phyloP scores from a whole-genome alignment of 2,329 filamentous ascomycete genomes.

The Ascochyta clinopodiicola region DNA sequence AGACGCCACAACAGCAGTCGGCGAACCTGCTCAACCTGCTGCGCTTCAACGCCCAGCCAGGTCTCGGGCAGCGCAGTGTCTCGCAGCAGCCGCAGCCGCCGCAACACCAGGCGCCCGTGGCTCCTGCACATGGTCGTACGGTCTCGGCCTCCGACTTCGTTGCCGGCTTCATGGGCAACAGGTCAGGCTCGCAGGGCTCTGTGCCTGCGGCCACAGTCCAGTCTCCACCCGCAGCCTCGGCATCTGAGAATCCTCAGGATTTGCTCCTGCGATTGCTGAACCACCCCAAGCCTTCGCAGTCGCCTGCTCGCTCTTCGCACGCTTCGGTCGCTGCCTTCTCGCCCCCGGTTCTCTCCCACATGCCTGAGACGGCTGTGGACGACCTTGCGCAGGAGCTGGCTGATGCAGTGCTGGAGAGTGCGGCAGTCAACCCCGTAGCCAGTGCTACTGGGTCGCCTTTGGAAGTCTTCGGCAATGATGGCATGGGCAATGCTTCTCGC shows the following conservation, averaged over 20 bases:
- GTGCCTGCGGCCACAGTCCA: slow-evolving; percentile 37
- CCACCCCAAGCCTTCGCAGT: slow-evolving; percentile 63
- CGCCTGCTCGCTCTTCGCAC: slow-evolving; percentile 34
- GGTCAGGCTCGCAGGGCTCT: slow-evolving; percentile 44
- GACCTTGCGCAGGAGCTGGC: slow-evolving; percentile 55
- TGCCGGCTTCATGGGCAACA: slow-evolving; percentile 61
- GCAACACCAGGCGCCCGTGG: slow-evolving; percentile 14
- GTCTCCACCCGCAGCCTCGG: slow-evolving; percentile 36
- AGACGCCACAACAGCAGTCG: slow-evolving; percentile 50
- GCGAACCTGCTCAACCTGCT: slow-evolving; percentile 69
- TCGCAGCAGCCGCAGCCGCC: slow-evolving; percentile 33
- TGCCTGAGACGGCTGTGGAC: slow-evolving; percentile 52
- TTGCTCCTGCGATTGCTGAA: slow-evolving; percentile 87
- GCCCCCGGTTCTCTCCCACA: slow-evolving; percentile 40
- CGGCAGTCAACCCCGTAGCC: slow-evolving; percentile 33
- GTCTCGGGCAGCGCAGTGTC: slow-evolving; percentile 45
- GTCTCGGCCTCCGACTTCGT: slow-evolving; percentile 65
- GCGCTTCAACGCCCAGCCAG: slow-evolving; percentile 63
- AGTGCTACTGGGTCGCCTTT: slow-evolving; percentile 39
- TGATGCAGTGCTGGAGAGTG: slow-evolving; percentile 50
- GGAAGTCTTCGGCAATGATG: slow-evolving; percentile 49
- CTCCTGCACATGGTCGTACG: slow-evolving; percentile 42
- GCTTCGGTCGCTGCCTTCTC: slow-evolving; percentile 38
- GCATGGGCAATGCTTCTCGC: slow-evolving; percentile 48
- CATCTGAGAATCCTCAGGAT: slow-evolving; percentile 74